These are phyloP conservation scores for Elaeis oleifera DNA, from an alignment of 202 grass and related monocot species.

Conservation along the genomic window DNA sequence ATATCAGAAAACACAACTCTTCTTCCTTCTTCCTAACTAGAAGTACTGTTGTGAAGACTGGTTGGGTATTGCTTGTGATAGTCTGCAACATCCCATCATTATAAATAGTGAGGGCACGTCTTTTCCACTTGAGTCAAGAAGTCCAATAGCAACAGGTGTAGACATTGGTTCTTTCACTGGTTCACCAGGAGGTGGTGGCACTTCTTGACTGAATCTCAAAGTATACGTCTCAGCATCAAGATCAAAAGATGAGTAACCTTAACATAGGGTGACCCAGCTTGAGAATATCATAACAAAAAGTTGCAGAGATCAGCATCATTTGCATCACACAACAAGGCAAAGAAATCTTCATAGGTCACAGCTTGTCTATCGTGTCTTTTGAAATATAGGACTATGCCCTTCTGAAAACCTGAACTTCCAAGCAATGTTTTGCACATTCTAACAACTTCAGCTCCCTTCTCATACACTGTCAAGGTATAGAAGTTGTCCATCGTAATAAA, in stretches of 20 bases:
- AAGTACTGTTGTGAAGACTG: constrained; percentile 66
- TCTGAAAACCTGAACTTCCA: constrained; percentile 76
- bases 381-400: constrained; percentile 99
- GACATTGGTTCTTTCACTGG: constrained; percentile 72
- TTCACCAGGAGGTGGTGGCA: constrained; percentile 74
- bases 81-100: constrained; percentile 52
- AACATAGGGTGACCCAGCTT: constrained; percentile 73
- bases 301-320: constrained; percentile 76
- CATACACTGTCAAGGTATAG: constrained; percentile 38
- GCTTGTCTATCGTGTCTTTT: constrained; percentile 94
- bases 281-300: constrained; percentile 95
- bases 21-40: constrained; percentile 85
- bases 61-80: constrained; percentile 36
- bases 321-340: constrained; percentile 89
- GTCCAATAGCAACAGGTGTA: constrained; percentile 71
- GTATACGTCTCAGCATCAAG: constrained; percentile 55
- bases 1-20: constrained; percentile 75
- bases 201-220: constrained; percentile 87
- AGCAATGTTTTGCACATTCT: constrained; percentile 99
- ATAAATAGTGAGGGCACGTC: constrained; percentile 84
- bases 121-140: constrained; percentile 76
- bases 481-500: constrained; percentile 99
- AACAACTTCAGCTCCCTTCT: constrained; percentile 95
- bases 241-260: constrained; percentile 70
- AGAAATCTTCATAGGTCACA: constrained; percentile 96